Conservation (phyloP, 2,329 filamentous ascomycete genomes). For the Exophiala viscosa region DNA sequence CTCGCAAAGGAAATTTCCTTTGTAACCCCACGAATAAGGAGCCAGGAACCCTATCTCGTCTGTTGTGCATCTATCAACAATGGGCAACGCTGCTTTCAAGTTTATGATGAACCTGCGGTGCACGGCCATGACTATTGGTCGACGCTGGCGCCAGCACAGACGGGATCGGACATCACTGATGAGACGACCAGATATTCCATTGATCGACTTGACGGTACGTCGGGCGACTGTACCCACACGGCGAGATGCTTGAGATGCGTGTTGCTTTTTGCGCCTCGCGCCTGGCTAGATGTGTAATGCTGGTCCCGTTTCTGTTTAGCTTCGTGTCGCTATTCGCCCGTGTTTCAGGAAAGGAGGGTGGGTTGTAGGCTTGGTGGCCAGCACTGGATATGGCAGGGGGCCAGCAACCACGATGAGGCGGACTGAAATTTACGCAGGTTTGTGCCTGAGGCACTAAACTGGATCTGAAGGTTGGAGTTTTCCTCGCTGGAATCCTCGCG, state of each 20-base stretch:
- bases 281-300: constrained; percentile 14
- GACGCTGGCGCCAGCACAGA: constrained; percentile 19
- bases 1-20: constrained; percentile 5
- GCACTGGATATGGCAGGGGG: constrained; percentile 11
- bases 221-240: constrained; percentile 21
- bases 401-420: constrained; percentile 11
- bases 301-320: constrained; percentile 4
- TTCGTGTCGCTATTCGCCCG: constrained; percentile 16
- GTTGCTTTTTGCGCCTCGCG: constrained; percentile 24
- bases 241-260: constrained; percentile 19
- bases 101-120: constrained; percentile 2
- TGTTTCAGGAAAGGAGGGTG: constrained; percentile 15
- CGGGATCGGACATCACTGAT: constrained; percentile 14
- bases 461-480: constrained; percentile 10
- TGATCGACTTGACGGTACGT: neutral
- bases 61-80: constrained; percentile 8
- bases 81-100: neutral
- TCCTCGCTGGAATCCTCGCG: constrained; percentile 14
- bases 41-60: constrained; percentile 5
- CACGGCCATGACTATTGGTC: constrained; percentile 13
- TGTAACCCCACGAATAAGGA: neutral
- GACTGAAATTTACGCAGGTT: constrained; percentile 21
- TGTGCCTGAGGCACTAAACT: constrained; percentile 12
- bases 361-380: constrained; percentile 10
- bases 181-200: constrained; percentile 10